Evolutionary conservation across 2,329 filamentous ascomycete species (phyloP).

Genomic region (Cladorrhinum sp.): DNA sequence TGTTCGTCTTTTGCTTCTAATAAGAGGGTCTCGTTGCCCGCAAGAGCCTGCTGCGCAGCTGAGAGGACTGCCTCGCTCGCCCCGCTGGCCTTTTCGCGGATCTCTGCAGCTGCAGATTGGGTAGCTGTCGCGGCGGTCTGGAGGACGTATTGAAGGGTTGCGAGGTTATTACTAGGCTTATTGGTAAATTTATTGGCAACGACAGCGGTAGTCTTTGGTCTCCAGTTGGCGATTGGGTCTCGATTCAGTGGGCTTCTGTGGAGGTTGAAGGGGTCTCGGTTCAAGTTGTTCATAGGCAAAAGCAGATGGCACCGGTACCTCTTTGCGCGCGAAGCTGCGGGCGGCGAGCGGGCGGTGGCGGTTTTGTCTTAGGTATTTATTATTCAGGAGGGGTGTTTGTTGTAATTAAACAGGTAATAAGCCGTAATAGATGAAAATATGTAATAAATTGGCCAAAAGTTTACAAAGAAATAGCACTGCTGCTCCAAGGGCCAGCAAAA

Average conservation of each 20-base stretch:
- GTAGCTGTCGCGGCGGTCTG: constrained; percentile 48
- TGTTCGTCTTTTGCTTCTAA: constrained; percentile 18
- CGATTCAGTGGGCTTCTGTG: constrained; percentile 24
- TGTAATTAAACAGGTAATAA: neutral
- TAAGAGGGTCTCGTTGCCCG: constrained; percentile 1
- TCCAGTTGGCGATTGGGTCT: constrained; percentile 19
- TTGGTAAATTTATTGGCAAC: neutral
- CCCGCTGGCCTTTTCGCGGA: constrained; percentile 49
- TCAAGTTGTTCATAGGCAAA: constrained; percentile 7
- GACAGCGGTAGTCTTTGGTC: constrained; percentile 12
- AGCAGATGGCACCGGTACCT: neutral
- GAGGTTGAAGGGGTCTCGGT: constrained; percentile 41
- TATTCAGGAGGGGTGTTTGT: neutral
- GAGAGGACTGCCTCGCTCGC: constrained; percentile 34
- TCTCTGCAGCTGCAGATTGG: constrained; percentile 41
- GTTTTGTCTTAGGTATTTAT: neutral
- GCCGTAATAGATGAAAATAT: neutral
- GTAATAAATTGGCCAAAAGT: neutral
- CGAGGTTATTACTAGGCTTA: constrained; percentile 22
- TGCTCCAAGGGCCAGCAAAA: neutral
- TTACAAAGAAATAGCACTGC: neutral
- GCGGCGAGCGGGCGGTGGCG: neutral
- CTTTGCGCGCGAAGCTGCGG: neutral
- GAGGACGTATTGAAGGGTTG: constrained; percentile 43
- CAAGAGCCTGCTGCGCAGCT: constrained; percentile 14